Base-by-base conservation (phyloP, 2,329 filamentous ascomycete species). In the Paecilomyces sp. region DNA sequence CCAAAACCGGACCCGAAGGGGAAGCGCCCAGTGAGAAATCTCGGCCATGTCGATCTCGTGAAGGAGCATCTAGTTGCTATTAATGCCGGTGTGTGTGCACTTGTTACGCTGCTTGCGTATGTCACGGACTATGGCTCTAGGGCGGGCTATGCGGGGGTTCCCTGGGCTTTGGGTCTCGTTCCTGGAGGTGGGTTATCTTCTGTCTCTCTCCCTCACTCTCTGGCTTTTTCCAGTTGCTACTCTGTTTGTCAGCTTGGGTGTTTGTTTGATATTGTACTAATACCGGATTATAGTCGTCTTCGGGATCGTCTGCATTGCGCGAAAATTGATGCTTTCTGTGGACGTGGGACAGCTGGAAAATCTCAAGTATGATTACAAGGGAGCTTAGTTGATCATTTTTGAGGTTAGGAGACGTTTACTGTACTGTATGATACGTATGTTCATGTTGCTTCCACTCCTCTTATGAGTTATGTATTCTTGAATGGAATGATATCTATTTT, bases 351-450 rank as follows among this genome's bases (percentile, higher is more conserved):
- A 71, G 36, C 70, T 78, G 41, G 72, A 77, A 60, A 64, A 68
- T 59, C 70, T 78, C 54, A 72, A 71, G 47, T 78, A 78, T 61
- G 70, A 70, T 33, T 77, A 75, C 58, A 78, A 78, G 65, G 76
- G 76, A 34, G 76, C 74, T 28, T 76, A 71, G 56, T 22, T 30
- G 15, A 5, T 53, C 22, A 9, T 36, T 56, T 33, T 33, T 33
- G 31, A 9, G 8, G 31, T 33, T 28, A 3, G 31, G 7, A 11
- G 41, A 15, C 13, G 7, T 47, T 22, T 18, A 8, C n/a, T 22
- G 36, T n/a, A 9, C 9, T 47, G 5, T 47, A 18, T 18, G 18
- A n/a, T 47, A 47, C 41, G n/a, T 18, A 47, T 22, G 15, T 55
- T 55, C 30, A 55, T 15, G 54, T 55, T 25, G 9, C 34, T 31